Evolutionary conservation across 352 stramenopile genomes (phyloP).

Genomic region (Globisporangium solare): DNA sequence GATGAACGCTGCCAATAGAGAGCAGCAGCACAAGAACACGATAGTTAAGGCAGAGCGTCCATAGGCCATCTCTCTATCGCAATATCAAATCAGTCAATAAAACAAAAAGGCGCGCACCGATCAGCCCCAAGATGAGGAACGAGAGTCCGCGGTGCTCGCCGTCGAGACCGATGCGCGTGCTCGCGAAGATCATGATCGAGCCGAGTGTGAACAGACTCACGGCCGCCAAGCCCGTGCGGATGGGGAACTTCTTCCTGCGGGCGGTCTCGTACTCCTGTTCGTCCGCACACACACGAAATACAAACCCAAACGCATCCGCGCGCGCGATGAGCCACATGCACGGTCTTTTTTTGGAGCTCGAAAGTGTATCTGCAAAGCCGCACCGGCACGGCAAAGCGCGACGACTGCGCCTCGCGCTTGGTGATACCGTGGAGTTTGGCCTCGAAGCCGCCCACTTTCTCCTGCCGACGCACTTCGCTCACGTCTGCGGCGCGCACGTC

Average conservation of each 20-base stretch:
- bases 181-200: conserved; percentile 72
- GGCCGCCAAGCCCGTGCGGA: conserved; percentile 71
- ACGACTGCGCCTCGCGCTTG: conserved; percentile 26
- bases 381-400: conserved; percentile 22
- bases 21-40: background rate
- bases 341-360: too few species aligned
- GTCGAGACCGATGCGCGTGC: conserved; percentile 71
- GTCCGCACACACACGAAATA: background rate
- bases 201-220: conserved; percentile 65
- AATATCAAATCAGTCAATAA: background rate
- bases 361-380: background rate
- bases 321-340: background rate
- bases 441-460: conserved; percentile 21
- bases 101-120: conserved; percentile 38
- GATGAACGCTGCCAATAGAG: conserved; percentile 62
- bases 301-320: background rate
- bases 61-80: too few species aligned
- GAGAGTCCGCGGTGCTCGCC: conserved; percentile 67
- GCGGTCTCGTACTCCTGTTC: conserved; percentile 28
- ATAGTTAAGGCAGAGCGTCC: background rate
- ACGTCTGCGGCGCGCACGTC: conserved; percentile 22
- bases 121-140: conserved; percentile 74
- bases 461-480: conserved; percentile 26
- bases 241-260: conserved; percentile 53
- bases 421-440: conserved; percentile 28